Evolutionary conservation across 495 filamentous ascomycete genomes (phyloP).

Genomic region (Penicillium psychrofluorescens): DNA sequence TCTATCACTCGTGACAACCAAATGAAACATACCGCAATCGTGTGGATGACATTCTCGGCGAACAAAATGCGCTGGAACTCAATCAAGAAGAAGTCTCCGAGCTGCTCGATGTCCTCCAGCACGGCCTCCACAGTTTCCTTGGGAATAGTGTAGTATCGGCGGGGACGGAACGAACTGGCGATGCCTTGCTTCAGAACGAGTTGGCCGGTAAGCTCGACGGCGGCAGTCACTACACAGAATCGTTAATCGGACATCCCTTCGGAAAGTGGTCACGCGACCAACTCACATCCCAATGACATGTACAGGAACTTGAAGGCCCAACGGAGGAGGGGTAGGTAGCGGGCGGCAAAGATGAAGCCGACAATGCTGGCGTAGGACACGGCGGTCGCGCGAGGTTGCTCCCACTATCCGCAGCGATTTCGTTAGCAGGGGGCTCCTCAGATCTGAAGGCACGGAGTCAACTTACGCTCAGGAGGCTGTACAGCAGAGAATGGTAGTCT

Average conservation of each 20-base stretch:
- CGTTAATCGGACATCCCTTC: constrained; percentile 6
- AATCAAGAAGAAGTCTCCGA: constrained; percentile 95
- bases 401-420: constrained; percentile 41
- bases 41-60: constrained; percentile 82
- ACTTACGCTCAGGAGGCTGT: constrained; percentile 71
- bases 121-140: constrained; percentile 73
- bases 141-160: constrained; percentile 86
- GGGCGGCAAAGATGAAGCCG: constrained; percentile 76
- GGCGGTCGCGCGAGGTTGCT: constrained; percentile 71
- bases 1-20: constrained; percentile 4
- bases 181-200: constrained; percentile 69
- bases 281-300: constrained; percentile 56
- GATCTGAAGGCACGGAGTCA: neutral
- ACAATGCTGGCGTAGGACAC: constrained; percentile 72
- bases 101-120: constrained; percentile 79
- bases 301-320: constrained; percentile 84
- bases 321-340: constrained; percentile 82
- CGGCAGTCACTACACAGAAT: constrained; percentile 53
- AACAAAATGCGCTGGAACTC: constrained; percentile 94
- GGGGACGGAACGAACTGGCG: constrained; percentile 78
- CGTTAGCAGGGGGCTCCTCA: too few relatives aligned
- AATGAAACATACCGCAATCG: constrained; percentile 59
- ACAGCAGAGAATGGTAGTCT: constrained; percentile 95
- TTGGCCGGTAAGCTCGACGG: constrained; percentile 70
- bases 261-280: constrained; percentile 11